Base-by-base conservation (phyloP, 805 yeast species). In the Teunomyces kruisii region DNA sequence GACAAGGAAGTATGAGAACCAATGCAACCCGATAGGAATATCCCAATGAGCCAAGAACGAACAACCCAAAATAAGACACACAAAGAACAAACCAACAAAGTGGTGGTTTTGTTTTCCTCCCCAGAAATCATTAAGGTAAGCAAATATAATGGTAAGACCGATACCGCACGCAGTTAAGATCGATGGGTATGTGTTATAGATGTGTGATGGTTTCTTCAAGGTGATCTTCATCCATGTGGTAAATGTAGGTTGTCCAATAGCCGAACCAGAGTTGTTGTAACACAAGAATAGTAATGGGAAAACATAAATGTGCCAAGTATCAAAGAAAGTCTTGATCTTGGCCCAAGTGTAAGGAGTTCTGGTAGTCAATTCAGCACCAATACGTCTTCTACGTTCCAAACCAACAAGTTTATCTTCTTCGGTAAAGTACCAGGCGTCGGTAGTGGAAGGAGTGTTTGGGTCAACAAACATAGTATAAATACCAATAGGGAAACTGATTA, bases 281-380 rank as follows among this genome's bases (percentile, higher is more conserved):
- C 68, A 62, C 49, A 67, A 59, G 46, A 68, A 68, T 26, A 69
- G 31, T 2, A 65, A 42, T 6, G 79, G 79, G 52, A 75, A 75
- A 13, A 72, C 69, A 36, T 55, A 69, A 16, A 72, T 61, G 57
- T 76, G 81, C 81, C 81, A 76, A 4, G 79, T 72, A 44, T 51
- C 62, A 60, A 75, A 74, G 50, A 68, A 71, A 1, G 67, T 42
- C 48, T 67, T 72, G 47, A 75, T 62, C 47, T 69, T 72, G 5
- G 44, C 39, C 63, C 64, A 56, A 2, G 79, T 68, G 52, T 74
- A 75, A 19, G 62, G 67, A 29, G 64, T 66, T 54, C 72, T 57
- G 4, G 67, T 64, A 43, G 72, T 74, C 49, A 73, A 61, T 49
- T 65, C 75, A 12, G 76, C 75, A 1, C 64, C 62, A 19, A 58